Conservation (phyloP, 2,329 filamentous ascomycete genomes). For the Raffaelea arxii region DNA sequence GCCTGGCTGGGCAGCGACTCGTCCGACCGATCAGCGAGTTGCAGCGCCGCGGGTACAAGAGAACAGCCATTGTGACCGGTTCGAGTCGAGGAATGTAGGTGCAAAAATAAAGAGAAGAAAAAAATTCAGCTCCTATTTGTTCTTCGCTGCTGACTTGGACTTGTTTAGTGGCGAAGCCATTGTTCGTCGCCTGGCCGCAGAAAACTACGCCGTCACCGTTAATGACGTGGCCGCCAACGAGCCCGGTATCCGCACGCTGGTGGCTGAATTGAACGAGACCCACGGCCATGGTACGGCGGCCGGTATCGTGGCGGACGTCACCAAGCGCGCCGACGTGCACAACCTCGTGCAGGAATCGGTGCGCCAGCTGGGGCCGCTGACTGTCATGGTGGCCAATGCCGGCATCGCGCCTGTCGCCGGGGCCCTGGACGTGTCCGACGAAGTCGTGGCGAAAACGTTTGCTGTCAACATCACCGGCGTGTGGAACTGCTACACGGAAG, state of each 20-base stretch:
- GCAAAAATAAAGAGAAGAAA: background rate
- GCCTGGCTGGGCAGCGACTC: no score
- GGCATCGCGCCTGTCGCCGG: constrained; percentile 49
- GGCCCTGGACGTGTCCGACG: constrained; percentile 15
- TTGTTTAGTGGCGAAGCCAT: constrained; percentile 41
- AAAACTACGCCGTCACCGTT: constrained; percentile 57
- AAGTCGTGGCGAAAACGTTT: background rate
- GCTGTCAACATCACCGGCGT: constrained; percentile 4
- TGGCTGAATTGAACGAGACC: constrained; percentile 43
- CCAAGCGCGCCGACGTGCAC: constrained; percentile 40
- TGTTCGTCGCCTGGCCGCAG: constrained; percentile 51
- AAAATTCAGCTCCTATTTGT: no score
- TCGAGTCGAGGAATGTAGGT: constrained; percentile 26
- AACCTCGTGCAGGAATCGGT: constrained; percentile 41
- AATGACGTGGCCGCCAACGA: constrained; percentile 50
- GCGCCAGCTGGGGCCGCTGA: constrained; percentile 39
- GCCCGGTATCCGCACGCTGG: constrained; percentile 39
- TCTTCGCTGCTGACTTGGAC: no score
- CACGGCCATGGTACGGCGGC: constrained; percentile 22
- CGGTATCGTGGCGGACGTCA: constrained; percentile 51
- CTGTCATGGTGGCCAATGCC: constrained; percentile 45
- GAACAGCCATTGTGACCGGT: constrained; percentile 15
- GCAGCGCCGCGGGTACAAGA: background rate
- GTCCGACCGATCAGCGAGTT: background rate
- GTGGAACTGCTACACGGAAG: constrained; percentile 1